phyloP scores from a whole-genome alignment of 306 rosid genomes.

The Cucumis melo region DNA sequence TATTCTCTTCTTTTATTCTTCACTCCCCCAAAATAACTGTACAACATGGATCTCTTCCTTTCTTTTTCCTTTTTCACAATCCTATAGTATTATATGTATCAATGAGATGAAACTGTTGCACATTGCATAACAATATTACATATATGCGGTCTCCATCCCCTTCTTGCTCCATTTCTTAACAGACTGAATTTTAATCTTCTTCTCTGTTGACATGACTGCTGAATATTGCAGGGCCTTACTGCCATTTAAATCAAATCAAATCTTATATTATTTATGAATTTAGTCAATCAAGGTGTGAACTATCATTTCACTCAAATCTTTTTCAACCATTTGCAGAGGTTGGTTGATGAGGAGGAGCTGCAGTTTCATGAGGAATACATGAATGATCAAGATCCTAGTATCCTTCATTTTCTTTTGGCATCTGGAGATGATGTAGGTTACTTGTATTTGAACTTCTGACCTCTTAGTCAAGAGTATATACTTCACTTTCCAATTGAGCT shows the following conservation, averaged over 20 bases:
- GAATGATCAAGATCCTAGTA: conserved; percentile 94
- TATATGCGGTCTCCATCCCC: neutral
- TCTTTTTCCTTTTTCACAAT: neutral
- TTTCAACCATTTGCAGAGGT: conserved; percentile 47
- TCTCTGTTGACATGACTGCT: neutral
- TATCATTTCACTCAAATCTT: neutral
- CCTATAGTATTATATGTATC: neutral
- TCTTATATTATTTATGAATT: neutral
- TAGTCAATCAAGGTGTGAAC: neutral
- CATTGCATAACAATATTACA: no score
- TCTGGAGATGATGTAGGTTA: conserved; percentile 84
- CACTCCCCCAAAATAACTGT: neutral
- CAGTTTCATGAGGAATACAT: conserved; percentile 94
- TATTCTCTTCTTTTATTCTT: conserved; percentile 2
- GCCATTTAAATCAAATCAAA: neutral
- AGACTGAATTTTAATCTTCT: neutral
- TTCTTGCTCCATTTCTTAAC: neutral
- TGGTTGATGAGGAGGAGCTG: conserved; percentile 95
- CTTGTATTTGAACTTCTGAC: neutral
- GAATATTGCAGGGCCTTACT: neutral
- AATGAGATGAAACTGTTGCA: neutral
- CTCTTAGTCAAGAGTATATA: no score
- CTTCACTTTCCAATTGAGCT: no score
- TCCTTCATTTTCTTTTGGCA: conserved; percentile 90
- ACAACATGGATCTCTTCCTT: neutral